Evolutionary conservation across 495 filamentous ascomycete species (phyloP).

Genomic region (Xylaria palmicola): DNA sequence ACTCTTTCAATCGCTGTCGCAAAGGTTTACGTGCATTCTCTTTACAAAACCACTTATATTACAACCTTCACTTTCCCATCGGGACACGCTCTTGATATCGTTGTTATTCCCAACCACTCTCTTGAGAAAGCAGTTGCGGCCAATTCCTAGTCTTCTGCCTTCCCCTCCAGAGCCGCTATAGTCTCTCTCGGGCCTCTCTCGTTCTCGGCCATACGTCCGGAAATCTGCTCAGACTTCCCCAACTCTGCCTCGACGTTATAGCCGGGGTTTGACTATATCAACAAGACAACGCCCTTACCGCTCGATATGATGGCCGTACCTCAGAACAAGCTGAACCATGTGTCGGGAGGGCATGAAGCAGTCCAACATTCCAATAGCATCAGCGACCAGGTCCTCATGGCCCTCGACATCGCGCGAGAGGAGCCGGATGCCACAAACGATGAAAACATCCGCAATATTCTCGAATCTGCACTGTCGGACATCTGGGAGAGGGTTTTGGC

Average conservation of each 20-base stretch:
- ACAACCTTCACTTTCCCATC: not conserved
- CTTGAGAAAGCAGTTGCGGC: not conserved
- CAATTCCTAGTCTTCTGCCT: not conserved
- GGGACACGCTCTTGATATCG: not conserved
- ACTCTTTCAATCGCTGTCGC: not conserved
- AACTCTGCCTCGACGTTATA: too few species aligned
- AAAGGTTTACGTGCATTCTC: not conserved
- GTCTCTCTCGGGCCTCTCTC: too few species aligned
- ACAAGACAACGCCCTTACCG: not conserved
- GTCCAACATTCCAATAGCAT: not conserved
- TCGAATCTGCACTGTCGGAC: conserved; percentile 56
- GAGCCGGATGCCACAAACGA: conserved; percentile 58
- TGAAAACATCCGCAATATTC: conserved; percentile 46
- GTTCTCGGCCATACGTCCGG: too few species aligned
- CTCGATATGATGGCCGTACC: not conserved
- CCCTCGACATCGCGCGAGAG: conserved; percentile 68
- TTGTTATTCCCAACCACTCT: not conserved
- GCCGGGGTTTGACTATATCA: not conserved
- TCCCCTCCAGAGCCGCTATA: too few species aligned
- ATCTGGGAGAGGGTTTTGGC: conserved; percentile 63
- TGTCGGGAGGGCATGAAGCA: not conserved
- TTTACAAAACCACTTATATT: not conserved
- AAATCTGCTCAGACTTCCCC: too few species aligned
- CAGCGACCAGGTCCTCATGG: conserved; percentile 39
- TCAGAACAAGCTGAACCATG: not conserved